phyloP scores from a whole-genome alignment of 2,329 filamentous ascomycete genomes.

The Amphichorda felina region DNA sequence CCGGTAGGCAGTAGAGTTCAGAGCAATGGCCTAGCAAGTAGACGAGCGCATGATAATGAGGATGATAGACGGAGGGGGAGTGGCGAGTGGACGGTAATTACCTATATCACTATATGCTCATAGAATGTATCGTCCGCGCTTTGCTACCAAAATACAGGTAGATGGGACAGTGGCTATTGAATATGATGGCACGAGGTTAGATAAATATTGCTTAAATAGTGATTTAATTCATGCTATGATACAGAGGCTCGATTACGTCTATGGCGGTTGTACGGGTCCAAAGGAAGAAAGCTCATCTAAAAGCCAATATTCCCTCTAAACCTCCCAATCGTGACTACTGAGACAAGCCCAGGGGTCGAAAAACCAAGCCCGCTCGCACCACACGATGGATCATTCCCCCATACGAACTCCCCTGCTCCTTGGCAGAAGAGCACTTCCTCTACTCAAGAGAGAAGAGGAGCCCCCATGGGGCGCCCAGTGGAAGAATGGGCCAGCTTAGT shows the following conservation, averaged over 20 bases:
- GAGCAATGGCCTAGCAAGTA: not conserved
- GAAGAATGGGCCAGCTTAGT: conserved; percentile 26
- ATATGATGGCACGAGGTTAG: no score
- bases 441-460: not conserved
- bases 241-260: conserved; percentile 22
- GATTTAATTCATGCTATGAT: conserved; percentile 15
- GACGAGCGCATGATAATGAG: not conserved
- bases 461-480: no score
- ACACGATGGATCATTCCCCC: no score
- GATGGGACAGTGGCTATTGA: no score
- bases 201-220: not conserved
- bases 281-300: not conserved
- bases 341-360: not conserved
- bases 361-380: no score
- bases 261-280: conserved; percentile 12
- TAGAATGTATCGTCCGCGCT: no score
- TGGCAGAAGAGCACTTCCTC: not conserved
- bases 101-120: no score
- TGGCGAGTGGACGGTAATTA: no score
- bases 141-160: no score
- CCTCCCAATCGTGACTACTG: not conserved
- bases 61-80: not conserved
- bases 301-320: not conserved
- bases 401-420: no score
- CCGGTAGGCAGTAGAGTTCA: conserved; percentile 15